Conservation (phyloP, 2,329 filamentous ascomycete species). For the Periconia digitata region DNA sequence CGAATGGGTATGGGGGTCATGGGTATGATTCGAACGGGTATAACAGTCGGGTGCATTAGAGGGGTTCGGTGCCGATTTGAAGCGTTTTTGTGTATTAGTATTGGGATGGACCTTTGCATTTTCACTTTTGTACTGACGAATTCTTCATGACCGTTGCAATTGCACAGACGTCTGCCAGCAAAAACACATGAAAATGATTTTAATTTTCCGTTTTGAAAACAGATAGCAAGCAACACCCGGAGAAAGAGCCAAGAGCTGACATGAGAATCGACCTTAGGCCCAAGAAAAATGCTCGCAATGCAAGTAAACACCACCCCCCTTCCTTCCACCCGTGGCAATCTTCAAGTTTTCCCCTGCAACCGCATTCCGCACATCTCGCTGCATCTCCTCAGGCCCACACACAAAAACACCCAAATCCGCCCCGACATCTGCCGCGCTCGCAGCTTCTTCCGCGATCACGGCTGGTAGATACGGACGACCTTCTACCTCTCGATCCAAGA, state of each 20-base stretch:
- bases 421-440: slow-evolving; percentile 12
- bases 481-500: slow-evolving; percentile 18
- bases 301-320: slow-evolving; percentile 44
- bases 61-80: too few relatives aligned
- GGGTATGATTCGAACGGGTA: not conserved
- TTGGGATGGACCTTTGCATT: too few relatives aligned
- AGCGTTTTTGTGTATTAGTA: too few relatives aligned
- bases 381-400: slow-evolving; percentile 51
- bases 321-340: slow-evolving; percentile 34
- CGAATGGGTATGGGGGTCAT: not conserved
- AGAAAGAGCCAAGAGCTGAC: not conserved
- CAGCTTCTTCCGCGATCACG: slow-evolving; percentile 27
- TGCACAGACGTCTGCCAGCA: too few relatives aligned
- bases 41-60: not conserved
- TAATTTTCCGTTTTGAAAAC: too few relatives aligned
- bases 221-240: not conserved
- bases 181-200: too few relatives aligned
- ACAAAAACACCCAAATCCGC: slow-evolving; percentile 41
- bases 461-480: slow-evolving; percentile 40
- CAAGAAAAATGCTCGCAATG: slow-evolving; percentile 51
- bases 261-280: slow-evolving; percentile 4
- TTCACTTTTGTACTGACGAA: too few relatives aligned
- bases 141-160: too few relatives aligned
- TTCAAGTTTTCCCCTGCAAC: slow-evolving; percentile 47
- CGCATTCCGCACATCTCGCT: slow-evolving; percentile 52